Base-by-base conservation (phyloP, 495 filamentous ascomycete species). In the Bryoglossum gracile region DNA sequence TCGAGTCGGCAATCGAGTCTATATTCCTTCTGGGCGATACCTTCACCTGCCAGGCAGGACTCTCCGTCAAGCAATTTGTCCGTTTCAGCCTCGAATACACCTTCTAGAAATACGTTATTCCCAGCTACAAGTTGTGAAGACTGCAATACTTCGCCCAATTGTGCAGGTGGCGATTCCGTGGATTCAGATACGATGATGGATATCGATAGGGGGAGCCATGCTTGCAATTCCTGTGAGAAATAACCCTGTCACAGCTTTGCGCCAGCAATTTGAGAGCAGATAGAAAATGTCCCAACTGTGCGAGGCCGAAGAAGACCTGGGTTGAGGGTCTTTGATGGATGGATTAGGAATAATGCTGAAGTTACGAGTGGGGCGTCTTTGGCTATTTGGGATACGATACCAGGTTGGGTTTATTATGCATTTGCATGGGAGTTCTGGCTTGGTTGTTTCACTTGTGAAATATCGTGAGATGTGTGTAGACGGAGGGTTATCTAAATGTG, bases 21-120 rank as follows among this genome's bases (percentile, higher is more conserved):
- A 2, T 53, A 60, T 51, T 60, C 53, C 8, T 60, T 60, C 50
- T 60, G 53, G 53, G 28, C 36, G 1, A 30, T 57, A 11, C 54
- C 48, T 1, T 50, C 46, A 22, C 11, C 43, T 11, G 8, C 18
- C n/a, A 39, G 52, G 5, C 40, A 39, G 33, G 30, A 28, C 4
- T 51, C 43, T 1, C 43, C 54, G n/a, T 38, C 54, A 18, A 52
- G 48, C 40, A 22, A 43, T 43, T 47, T 26, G 21, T 43, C 46
- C 14, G 34, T 45, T 2, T 49, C 54, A 11, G 4, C 18, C 14
- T 4, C 40, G 2, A 53, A 49, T 30, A 53, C 46, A 10, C 46
- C 54, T n/a, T 37, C 42, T 8, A 51, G 9, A 40, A 37, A 38
- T 14, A 18, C 26, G 4, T 53, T 48, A 11, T 53, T 55, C 39